These are phyloP conservation scores for Septoria petroselini DNA, from an alignment of 2,329 filamentous ascomycete species.

Conservation along the genomic window DNA sequence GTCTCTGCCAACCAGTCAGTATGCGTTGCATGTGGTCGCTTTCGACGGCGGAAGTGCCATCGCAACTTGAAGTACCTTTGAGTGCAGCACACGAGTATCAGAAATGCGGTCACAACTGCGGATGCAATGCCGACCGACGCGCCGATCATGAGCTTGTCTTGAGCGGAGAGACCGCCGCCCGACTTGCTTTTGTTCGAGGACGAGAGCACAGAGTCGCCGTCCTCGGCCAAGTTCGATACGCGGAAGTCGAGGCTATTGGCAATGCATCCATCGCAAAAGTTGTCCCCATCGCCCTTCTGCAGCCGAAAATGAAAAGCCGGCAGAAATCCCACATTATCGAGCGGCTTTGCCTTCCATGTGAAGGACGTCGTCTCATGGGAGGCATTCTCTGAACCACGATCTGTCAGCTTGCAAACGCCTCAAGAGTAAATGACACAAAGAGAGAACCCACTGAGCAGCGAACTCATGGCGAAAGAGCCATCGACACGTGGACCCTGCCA, in stretches of 20 bases:
- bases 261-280: constrained; percentile 19
- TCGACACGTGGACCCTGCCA: constrained; percentile 19
- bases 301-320: constrained; percentile 19
- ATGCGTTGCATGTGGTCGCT: not conserved
- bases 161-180: not conserved
- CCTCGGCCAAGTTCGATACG: constrained; percentile 1
- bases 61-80: constrained; percentile 1
- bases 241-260: constrained; percentile 11
- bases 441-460: constrained; percentile 9
- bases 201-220: constrained; percentile 7
- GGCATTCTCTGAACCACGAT: constrained; percentile 7
- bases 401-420: not conserved
- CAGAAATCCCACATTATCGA: constrained; percentile 4
- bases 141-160: constrained; percentile 12
- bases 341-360: constrained; percentile 16
- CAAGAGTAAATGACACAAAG: not conserved
- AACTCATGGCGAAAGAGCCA: constrained; percentile 9
- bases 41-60: not conserved
- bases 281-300: constrained; percentile 22
- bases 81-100: constrained; percentile 10
- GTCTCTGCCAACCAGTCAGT: constrained; percentile 1
- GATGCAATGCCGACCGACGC: constrained; percentile 8
- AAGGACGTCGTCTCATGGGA: constrained; percentile 11
- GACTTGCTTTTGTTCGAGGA: not conserved
- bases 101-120: constrained; percentile 2